Evolutionary conservation across 2,329 filamentous ascomycete species (phyloP).

Genomic region (Immersiporthe knoxdaviesiana): DNA sequence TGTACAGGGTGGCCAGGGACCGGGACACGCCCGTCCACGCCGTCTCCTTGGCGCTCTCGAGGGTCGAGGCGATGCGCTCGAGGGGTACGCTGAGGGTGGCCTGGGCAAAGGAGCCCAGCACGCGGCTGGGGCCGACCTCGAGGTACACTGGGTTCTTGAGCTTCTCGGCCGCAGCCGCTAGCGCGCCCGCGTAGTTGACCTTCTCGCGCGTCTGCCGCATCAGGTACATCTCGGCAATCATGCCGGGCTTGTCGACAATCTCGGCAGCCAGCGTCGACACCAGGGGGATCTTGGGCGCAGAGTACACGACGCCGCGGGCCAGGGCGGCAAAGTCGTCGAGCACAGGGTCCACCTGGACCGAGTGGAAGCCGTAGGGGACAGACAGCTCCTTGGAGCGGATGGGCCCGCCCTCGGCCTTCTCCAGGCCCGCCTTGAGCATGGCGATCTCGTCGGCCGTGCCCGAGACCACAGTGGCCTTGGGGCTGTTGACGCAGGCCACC

Average conservation of each 20-base stretch:
- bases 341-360: slow-evolving; percentile 50
- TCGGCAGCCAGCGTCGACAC: slow-evolving; percentile 66
- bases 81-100: slow-evolving; percentile 58
- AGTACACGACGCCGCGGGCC: slow-evolving; percentile 38
- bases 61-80: slow-evolving; percentile 58
- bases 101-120: slow-evolving; percentile 59
- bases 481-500: slow-evolving; percentile 70
- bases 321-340: slow-evolving; percentile 55
- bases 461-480: slow-evolving; percentile 67
- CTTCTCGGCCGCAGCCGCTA: slow-evolving; percentile 51
- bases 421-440: slow-evolving; percentile 40
- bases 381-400: slow-evolving; percentile 44
- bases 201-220: slow-evolving; percentile 63
- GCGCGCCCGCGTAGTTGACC: slow-evolving; percentile 65
- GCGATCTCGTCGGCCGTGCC: slow-evolving; percentile 43
- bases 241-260: slow-evolving; percentile 58
- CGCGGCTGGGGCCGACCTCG: slow-evolving; percentile 68
- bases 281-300: slow-evolving; percentile 55
- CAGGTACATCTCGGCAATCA: slow-evolving; percentile 61
- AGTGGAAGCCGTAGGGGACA: slow-evolving; percentile 53
- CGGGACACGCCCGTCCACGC: slow-evolving; percentile 19
- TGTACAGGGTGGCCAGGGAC: slow-evolving; percentile 22
- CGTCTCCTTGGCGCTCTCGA: slow-evolving; percentile 57
- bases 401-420: slow-evolving; percentile 35
- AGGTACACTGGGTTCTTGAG: slow-evolving; percentile 65